Conservation (phyloP, 805 yeast genomes). For the Candida quercuum region DNA sequence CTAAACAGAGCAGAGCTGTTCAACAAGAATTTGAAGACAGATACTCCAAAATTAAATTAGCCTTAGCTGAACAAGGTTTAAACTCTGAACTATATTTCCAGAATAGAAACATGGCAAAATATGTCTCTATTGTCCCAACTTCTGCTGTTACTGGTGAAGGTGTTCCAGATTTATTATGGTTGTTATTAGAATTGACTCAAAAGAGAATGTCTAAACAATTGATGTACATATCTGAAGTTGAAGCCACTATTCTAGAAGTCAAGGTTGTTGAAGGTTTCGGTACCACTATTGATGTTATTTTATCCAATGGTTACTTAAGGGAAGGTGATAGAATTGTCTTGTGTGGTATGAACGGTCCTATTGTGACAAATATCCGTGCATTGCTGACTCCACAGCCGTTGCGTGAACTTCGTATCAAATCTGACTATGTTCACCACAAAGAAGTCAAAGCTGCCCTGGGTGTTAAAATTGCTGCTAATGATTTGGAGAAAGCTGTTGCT, state of each 20-base stretch:
- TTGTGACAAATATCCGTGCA: conserved; percentile 94
- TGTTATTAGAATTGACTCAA: conserved; percentile 91
- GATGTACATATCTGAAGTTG: conserved; percentile 89
- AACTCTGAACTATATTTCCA: conserved; percentile 95
- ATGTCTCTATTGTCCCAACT: conserved; percentile 95
- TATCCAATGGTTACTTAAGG: conserved; percentile 90
- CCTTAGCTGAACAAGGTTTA: conserved; percentile 96
- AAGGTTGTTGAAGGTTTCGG: conserved; percentile 98
- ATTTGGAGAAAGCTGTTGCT: conserved; percentile 97
- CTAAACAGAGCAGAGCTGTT: conserved; percentile 76
- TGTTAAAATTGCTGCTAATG: conserved; percentile 97
- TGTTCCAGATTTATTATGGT: conserved; percentile 97
- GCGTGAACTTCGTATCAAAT: conserved; percentile 91
- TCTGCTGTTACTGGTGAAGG: conserved; percentile 99
- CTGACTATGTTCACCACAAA: conserved; percentile 95
- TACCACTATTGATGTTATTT: conserved; percentile 94
- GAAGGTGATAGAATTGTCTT: conserved; percentile 95
- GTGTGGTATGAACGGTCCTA: conserved; percentile 98
- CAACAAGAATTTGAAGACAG: conserved; percentile 90
- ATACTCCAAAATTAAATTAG: conserved; percentile 77
- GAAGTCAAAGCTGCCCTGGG: conserved; percentile 99
- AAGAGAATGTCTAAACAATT: conserved; percentile 98
- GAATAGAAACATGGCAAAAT: conserved; percentile 88
- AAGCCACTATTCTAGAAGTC: conserved; percentile 95
- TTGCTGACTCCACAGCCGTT: conserved; percentile 96